These are phyloP conservation scores for Agaricus subrufescens DNA, from an alignment of 768 basidiomycete species.

Conservation along the genomic window DNA sequence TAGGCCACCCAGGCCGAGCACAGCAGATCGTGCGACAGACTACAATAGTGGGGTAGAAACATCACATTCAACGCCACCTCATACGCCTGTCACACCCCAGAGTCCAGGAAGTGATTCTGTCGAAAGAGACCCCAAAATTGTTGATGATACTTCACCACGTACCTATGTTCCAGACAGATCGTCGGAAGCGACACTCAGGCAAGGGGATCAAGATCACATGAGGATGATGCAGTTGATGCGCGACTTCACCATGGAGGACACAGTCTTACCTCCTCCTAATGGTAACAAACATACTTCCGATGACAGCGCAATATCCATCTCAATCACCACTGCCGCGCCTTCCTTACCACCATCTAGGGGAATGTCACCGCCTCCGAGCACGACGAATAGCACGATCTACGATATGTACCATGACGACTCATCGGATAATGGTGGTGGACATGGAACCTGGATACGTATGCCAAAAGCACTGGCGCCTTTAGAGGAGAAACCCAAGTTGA, in stretches of 20 bases:
- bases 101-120: conserved; percentile 27
- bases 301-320: background rate
- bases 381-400: conserved; percentile 3
- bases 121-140: conserved; percentile 10
- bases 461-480: background rate
- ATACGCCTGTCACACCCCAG: conserved; percentile 55
- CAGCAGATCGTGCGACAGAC: conserved; percentile 29
- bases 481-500: conserved; percentile 10
- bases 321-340: conserved; percentile 6
- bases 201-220: conserved; percentile 26
- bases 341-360: conserved; percentile 3
- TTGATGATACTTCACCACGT: conserved; percentile 18
- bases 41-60: conserved; percentile 38
- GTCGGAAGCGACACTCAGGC: conserved; percentile 25
- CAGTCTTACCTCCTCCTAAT: conserved; percentile 16
- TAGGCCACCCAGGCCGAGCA: conserved; percentile 25
- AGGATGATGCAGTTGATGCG: conserved; percentile 20
- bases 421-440: conserved; percentile 8
- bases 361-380: conserved; percentile 5
- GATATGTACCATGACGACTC: conserved; percentile 9
- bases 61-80: conserved; percentile 46
- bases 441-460: conserved; percentile 9
- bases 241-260: conserved; percentile 18
- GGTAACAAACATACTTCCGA: background rate
- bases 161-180: conserved; percentile 13